Evolutionary conservation across 495 filamentous ascomycete species (phyloP).

Genomic region (Cercophora sp.): DNA sequence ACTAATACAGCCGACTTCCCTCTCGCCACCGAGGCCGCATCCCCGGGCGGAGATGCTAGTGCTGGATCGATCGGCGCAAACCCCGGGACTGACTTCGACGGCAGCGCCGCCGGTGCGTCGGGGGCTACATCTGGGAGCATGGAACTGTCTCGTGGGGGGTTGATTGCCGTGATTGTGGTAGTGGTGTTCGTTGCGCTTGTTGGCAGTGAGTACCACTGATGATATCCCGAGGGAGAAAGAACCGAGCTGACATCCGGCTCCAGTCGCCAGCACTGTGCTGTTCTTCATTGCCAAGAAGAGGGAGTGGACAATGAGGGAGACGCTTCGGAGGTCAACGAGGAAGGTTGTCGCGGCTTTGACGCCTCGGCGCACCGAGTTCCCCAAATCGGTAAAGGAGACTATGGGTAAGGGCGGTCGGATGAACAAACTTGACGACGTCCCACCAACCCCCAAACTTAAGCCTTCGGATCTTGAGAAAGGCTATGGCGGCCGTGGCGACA

Average conservation of each 20-base stretch:
- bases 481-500: constrained; percentile 26
- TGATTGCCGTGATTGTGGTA: constrained; percentile 60
- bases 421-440: constrained; percentile 46
- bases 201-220: constrained; percentile 44
- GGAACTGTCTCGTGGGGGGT: constrained; percentile 52
- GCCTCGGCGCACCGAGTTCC: constrained; percentile 51
- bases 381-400: constrained; percentile 45
- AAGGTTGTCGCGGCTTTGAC: constrained; percentile 52
- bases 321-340: constrained; percentile 47
- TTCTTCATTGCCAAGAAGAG: constrained; percentile 56
- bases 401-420: constrained; percentile 25
- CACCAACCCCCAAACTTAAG: constrained; percentile 45
- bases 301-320: constrained; percentile 53
- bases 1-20: constrained; percentile 32
- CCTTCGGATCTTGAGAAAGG: constrained; percentile 51
- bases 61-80: constrained; percentile 9
- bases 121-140: constrained; percentile 48
- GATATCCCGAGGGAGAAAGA: not conserved
- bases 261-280: constrained; percentile 46
- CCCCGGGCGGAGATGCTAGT: constrained; percentile 14
- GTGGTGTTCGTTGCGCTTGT: constrained; percentile 53
- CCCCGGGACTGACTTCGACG: constrained; percentile 26
- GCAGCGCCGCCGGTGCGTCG: constrained; percentile 50
- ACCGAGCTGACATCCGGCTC: no score
- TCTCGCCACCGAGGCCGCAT: constrained; percentile 35